Base-by-base conservation (phyloP, 768 basidiomycete genomes). In the Gelatoporia subvermispora region DNA sequence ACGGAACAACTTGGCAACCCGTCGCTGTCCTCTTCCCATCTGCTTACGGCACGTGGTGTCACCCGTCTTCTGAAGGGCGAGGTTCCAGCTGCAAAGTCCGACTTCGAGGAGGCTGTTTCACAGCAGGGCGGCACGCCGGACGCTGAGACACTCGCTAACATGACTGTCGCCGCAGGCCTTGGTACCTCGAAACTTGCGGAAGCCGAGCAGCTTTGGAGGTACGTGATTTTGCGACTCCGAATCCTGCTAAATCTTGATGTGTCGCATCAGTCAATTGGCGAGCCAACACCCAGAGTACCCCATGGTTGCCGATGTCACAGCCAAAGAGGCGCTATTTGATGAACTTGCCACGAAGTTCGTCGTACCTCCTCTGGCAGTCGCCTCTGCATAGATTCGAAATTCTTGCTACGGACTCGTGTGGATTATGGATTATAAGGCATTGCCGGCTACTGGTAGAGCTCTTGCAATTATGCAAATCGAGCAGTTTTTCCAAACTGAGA, bases 1-100 rank as follows among this genome's bases (percentile, higher is more conserved):
- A 85, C 84, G 4, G 89, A 93, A 57, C 89, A 92, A 62, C 69
- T 91, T 18, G 86, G 78, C 15, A 91, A 89, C 61, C 88, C 88
- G 2, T 86, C 85, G 11, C 63, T 90, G 43, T 77, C 83, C 13
- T 87, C 85, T 0, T 77, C 84, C 9, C 82, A 84, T 56, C 70
- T 92, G 25, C 74, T 92, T 36, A 84, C 86, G 18, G 81, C 85
- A n/a, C 80, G 89, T 52, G 88, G 87, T 8, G 77, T 90, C 22
- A 83, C 83, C 22, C 82, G 88, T 38, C 78, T 91, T n/a, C 69
- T 92, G 43, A 76, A 84, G 17, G 85, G 85, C 51, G 87, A 91
- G 57, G 68, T 87, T 41, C 67, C 73, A 20, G 85, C 81, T 47
- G 89, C 88, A n/a, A 82, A 80, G 63, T 88, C 85, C 3, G 88